phyloP scores from a whole-genome alignment of 1,284 basidiomycete genomes.

The Trametes polyzona region DNA sequence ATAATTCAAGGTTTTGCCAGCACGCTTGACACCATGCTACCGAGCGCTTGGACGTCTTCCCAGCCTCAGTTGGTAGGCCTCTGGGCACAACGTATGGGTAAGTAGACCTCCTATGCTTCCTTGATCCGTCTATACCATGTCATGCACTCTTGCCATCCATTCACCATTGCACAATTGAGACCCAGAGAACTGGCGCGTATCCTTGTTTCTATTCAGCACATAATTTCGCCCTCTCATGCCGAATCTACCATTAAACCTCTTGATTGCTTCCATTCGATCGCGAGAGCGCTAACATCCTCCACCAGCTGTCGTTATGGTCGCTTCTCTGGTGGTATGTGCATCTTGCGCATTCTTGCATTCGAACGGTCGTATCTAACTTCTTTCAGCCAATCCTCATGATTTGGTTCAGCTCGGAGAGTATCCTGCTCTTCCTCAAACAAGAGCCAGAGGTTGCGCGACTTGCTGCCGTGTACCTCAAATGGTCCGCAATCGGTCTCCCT shows the following conservation, averaged over 20 bases:
- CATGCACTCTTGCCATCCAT: too few species aligned
- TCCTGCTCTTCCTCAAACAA: constrained; percentile 83
- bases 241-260: neutral
- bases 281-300: neutral
- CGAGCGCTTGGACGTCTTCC: constrained; percentile 88
- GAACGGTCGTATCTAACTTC: neutral
- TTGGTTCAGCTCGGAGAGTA: constrained; percentile 83
- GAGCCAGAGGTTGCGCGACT: constrained; percentile 84
- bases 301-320: constrained; percentile 68
- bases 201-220: too few species aligned
- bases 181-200: too few species aligned
- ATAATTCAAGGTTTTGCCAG: constrained; percentile 87
- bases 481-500: constrained; percentile 83
- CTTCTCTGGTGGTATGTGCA: constrained; percentile 57
- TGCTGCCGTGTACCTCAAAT: constrained; percentile 79
- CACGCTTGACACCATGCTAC: constrained; percentile 88
- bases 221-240: neutral
- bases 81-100: constrained; percentile 89
- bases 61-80: constrained; percentile 86
- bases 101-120: neutral
- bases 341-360: constrained; percentile 12
- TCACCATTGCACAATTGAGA: too few species aligned
- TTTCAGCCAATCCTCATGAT: constrained; percentile 65
- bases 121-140: neutral
- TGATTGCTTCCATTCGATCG: neutral